phyloP scores from a whole-genome alignment of 2,329 filamentous ascomycete species.

The Verticillium albo-atrum region DNA sequence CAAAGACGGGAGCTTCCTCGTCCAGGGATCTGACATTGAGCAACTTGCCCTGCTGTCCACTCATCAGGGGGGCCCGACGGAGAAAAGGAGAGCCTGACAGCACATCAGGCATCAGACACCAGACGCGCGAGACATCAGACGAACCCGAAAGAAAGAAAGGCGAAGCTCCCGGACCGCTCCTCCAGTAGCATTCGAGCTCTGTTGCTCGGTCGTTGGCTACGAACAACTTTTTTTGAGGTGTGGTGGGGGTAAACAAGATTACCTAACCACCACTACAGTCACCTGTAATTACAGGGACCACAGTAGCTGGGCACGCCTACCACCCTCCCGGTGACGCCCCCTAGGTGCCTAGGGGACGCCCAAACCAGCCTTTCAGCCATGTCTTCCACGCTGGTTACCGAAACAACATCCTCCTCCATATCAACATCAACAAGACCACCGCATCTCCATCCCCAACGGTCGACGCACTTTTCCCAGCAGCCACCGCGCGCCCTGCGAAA shows the following conservation, averaged over 20 bases:
- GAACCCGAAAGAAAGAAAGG: neutral
- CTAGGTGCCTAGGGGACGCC: neutral
- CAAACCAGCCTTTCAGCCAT: neutral
- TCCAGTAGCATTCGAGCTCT: neutral
- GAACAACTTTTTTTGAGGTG: neutral
- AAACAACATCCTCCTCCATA: conserved; percentile 1
- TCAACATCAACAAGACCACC: conserved; percentile 1
- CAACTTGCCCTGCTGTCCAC: neutral
- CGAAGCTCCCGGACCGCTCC: neutral
- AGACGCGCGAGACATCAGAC: neutral
- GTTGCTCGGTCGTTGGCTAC: neutral
- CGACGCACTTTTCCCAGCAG: conserved; percentile 1
- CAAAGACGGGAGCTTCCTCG: neutral
- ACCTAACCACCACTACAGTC: neutral
- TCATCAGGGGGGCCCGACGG: neutral
- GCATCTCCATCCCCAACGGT: conserved; percentile 11
- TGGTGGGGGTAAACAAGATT: neutral
- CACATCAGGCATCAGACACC: neutral
- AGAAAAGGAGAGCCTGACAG: neutral
- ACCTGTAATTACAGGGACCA: neutral
- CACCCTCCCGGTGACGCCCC: neutral
- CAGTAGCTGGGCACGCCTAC: neutral
- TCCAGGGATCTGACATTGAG: neutral
- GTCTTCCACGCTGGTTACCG: conserved; percentile 2
- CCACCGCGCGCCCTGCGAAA: conserved; percentile 29